Base-by-base conservation (phyloP, 192 early-diverging fungal species). In the Coemansia sp. region DNA sequence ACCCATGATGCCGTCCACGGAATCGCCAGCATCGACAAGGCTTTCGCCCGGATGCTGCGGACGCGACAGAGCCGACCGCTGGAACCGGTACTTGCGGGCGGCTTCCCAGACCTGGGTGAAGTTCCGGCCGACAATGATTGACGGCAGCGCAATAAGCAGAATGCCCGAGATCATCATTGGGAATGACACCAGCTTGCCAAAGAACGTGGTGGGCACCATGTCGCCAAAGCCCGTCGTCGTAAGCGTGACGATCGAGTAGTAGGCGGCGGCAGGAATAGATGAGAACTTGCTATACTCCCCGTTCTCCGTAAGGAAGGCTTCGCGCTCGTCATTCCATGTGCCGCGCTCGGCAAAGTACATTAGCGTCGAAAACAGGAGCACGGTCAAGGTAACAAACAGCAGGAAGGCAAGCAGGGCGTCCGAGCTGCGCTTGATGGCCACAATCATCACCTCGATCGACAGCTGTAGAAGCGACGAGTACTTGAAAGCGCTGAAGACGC, bases 301-400 rank as follows among this genome's bases (percentile, higher is more conserved):
- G 36, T 88, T 83, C 18, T 84, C 60, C 18, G 88, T 87, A 35
- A 92, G 70, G 70, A 93, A 93, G 12, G 84, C 80, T 62, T 89
- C 79, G 24, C 87, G 71, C 18, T 83, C 87, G 10, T 86, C 83
- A 63, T 91, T 88, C 88, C 89, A 93, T 5, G 85, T 71, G 71
- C 92, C 92, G 63, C 92, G 85, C 73, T 93, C 92, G 7, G 90
- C 89, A 88, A 91, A 93, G 77, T 91, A 93, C 61, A 93, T 82
- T 33, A 92, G 76, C 2, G 90, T 89, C 12, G 91, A 90, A 55
- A 92, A 91, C 26, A 93, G 69, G 4, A 91, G 84, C 35, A 92
- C 84, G 16, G 87, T 88, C 36, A 90, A 86, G 16, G 91, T 85
- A 45, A 90, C 71, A 69, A 93, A 92, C 56, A 93, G 87, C 74